phyloP scores from a whole-genome alignment of 257 asterid genomes.

The Paulownia fortunei region DNA sequence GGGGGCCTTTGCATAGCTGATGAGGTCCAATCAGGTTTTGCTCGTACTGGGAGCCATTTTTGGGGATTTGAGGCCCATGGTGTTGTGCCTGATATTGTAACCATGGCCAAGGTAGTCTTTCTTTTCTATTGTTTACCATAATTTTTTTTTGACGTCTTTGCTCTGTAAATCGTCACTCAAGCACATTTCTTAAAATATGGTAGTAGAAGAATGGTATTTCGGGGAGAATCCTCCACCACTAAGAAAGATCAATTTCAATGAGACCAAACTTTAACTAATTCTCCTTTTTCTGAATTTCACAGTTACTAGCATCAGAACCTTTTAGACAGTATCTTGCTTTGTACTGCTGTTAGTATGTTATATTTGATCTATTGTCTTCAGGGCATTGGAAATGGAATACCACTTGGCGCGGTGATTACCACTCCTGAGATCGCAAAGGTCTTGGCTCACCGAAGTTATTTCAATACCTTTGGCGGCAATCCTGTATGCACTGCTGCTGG shows the following conservation, averaged over 20 bases:
- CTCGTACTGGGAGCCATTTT: constrained; percentile 86
- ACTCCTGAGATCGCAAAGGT: constrained; percentile 84
- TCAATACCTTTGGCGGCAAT: constrained; percentile 96
- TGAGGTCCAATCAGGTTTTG: constrained; percentile 96
- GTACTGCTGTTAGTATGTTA: background rate
- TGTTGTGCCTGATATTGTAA: constrained; percentile 92
- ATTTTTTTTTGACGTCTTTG: background rate
- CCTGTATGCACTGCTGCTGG: constrained; percentile 96
- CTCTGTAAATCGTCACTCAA: background rate
- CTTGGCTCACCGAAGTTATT: constrained; percentile 64
- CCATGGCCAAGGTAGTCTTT: constrained; percentile 87
- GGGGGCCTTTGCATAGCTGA: constrained; percentile 98
- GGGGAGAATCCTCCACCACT: background rate
- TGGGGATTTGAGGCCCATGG: constrained; percentile 98
- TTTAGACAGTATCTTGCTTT: background rate
- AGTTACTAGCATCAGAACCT: background rate
- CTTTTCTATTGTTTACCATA: background rate
- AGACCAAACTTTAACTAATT: background rate
- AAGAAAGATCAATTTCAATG: background rate
- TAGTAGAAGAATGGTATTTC: too few species aligned
- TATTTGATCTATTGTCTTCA: constrained; percentile 23
- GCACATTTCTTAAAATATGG: background rate
- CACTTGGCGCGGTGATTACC: constrained; percentile 93
- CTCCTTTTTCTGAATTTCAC: background rate
- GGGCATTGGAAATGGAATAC: constrained; percentile 98